Conservation (phyloP, 495 filamentous ascomycete species). For the Alectoria sarmentosa region DNA sequence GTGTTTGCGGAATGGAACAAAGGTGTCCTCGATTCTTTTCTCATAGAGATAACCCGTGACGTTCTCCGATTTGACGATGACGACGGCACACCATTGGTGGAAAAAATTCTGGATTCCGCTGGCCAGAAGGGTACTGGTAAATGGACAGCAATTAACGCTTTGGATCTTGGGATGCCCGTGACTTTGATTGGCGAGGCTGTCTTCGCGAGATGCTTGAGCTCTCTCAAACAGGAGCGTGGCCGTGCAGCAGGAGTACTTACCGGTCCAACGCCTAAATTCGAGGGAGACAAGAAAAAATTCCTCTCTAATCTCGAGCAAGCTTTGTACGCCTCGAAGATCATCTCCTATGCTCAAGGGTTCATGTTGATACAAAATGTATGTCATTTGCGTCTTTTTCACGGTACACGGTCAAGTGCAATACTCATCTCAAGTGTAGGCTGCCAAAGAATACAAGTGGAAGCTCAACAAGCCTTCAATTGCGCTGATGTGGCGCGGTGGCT, state of each 20-base stretch:
- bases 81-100: conserved; percentile 80
- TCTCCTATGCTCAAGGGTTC: conserved; percentile 98
- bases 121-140: conserved; percentile 99
- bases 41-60: conserved; percentile 97
- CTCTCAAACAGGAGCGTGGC: conserved; percentile 87
- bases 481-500: conserved; percentile 99
- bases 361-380: conserved; percentile 99
- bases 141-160: conserved; percentile 98
- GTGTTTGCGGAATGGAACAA: conserved; percentile 96
- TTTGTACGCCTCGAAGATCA: conserved; percentile 98
- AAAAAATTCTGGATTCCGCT: conserved; percentile 98
- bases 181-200: conserved; percentile 97
- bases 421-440: conserved; percentile 52
- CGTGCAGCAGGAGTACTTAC: conserved; percentile 72
- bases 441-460: conserved; percentile 94
- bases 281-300: conserved; percentile 86
- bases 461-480: conserved; percentile 99
- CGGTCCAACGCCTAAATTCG: conserved; percentile 71
- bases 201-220: conserved; percentile 87
- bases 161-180: conserved; percentile 98
- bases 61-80: conserved; percentile 96
- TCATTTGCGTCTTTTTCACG: not conserved
- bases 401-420: conserved; percentile 17
- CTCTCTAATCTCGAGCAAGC: conserved; percentile 97
- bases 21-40: conserved; percentile 97